Conservation (phyloP, 2,329 filamentous ascomycete species). For the Boeremia exigua region DNA sequence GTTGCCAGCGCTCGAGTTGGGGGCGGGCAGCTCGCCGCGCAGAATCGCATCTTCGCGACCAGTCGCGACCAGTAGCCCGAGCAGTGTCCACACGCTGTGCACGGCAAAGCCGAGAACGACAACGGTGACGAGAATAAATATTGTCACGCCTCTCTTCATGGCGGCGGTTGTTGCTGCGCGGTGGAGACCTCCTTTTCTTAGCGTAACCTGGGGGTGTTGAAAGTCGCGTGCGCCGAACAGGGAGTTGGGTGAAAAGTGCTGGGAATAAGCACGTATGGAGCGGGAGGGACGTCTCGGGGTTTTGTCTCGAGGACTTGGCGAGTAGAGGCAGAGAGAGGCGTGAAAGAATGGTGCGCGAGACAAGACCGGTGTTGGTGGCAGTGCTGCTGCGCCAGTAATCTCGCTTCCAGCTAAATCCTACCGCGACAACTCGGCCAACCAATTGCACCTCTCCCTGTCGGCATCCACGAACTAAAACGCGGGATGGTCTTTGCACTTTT, state of each 20-base stretch:
- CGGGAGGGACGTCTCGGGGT: slow-evolving; percentile 12
- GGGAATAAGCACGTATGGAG: slow-evolving; percentile 21
- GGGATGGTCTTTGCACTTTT: background rate
- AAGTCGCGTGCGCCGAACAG: slow-evolving; percentile 7
- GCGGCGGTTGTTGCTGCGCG: slow-evolving; percentile 32
- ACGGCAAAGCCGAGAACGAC: slow-evolving; percentile 69
- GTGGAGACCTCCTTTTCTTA: slow-evolving; percentile 31
- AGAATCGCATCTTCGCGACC: slow-evolving; percentile 71
- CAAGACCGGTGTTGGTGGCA: slow-evolving; percentile 14
- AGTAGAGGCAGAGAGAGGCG: slow-evolving; percentile 18
- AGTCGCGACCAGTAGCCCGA: slow-evolving; percentile 72
- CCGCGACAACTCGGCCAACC: background rate
- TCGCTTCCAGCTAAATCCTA: slow-evolving; percentile 15
- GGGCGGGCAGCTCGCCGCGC: slow-evolving; percentile 68
- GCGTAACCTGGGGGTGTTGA: background rate
- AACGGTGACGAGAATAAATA: slow-evolving; percentile 70
- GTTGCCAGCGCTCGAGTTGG: slow-evolving; percentile 65
- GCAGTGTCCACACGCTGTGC: slow-evolving; percentile 72
- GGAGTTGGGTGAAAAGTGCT: slow-evolving; percentile 6
- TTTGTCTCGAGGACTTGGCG: slow-evolving; percentile 19
- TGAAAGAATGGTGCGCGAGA: slow-evolving; percentile 23
- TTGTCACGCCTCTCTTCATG: slow-evolving; percentile 66
- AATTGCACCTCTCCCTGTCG: slow-evolving; percentile 1
- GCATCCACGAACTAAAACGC: slow-evolving; percentile 20
- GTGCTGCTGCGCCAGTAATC: slow-evolving; percentile 24